A percentile compares a stretch with the other conserved stretches of the same genome.
phyloP scores from a whole-genome alignment of 2,329 filamentous ascomycete species.

The Fusarium sp. region DNA sequence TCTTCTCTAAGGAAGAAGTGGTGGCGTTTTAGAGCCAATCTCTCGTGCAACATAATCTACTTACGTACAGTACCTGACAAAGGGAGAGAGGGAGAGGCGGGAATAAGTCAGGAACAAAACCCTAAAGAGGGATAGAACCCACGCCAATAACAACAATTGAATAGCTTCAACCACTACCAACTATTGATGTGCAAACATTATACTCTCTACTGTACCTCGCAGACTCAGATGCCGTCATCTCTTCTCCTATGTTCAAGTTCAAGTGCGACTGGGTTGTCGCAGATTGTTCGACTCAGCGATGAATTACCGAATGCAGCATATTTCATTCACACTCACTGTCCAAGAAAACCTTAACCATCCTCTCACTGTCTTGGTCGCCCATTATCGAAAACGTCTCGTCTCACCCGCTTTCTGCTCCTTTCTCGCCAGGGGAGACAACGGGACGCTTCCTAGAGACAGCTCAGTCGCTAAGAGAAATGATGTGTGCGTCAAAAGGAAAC shows the following conservation, averaged over 20 bases:
- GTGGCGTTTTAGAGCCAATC: neutral
- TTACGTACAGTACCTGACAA: neutral
- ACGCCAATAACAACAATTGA: neutral
- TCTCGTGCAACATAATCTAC: neutral
- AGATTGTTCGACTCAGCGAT: constrained; percentile 23
- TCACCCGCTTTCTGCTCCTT: constrained; percentile 12
- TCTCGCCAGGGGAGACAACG: constrained; percentile 12
- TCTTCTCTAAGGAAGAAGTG: neutral
- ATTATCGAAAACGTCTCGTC: constrained; percentile 38
- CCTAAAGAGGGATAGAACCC: neutral
- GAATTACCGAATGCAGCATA: constrained; percentile 33
- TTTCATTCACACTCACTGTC: constrained; percentile 1
- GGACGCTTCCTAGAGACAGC: constrained; percentile 27
- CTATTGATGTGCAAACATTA: neutral
- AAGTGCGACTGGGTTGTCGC: constrained; percentile 28
- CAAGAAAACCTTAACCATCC: constrained; percentile 1
- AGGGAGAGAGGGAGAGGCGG: neutral
- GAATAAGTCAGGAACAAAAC: neutral
- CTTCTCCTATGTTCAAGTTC: constrained; percentile 6
- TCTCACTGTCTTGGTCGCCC: constrained; percentile 14
- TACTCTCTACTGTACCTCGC: neutral
- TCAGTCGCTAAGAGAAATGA: constrained; percentile 38
- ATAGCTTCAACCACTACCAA: neutral
- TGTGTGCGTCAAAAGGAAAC: constrained; percentile 3
- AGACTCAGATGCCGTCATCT: neutral